These are phyloP conservation scores for Biscutella laevigata DNA, from an alignment of 441 rosid genomes.

Conservation along the genomic window DNA sequence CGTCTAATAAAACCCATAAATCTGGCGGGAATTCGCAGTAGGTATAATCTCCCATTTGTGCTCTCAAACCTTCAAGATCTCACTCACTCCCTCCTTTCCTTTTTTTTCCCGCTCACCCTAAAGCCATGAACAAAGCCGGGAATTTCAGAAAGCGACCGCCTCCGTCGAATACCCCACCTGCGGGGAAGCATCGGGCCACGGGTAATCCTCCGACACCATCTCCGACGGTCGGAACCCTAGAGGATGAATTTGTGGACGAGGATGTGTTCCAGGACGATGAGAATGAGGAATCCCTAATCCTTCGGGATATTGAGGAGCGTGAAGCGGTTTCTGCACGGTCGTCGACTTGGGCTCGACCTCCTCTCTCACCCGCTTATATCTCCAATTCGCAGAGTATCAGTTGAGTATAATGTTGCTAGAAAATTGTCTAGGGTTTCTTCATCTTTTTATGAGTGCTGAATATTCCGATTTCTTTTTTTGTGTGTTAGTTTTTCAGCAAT, in stretches of 20 bases:
- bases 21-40: conserved; percentile 20
- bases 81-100: background rate
- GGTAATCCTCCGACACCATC: conserved; percentile 25
- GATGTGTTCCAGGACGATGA: conserved; percentile 71
- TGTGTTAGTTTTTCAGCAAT: conserved; percentile 67
- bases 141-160: conserved; percentile 57
- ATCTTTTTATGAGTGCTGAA: background rate
- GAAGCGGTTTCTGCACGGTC: conserved; percentile 62
- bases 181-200: conserved; percentile 45
- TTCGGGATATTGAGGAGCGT: conserved; percentile 62
- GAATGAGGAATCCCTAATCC: conserved; percentile 62
- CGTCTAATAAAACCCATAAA: conserved; percentile 13
- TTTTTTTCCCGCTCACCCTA: conserved; percentile 10
- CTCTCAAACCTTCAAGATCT: background rate
- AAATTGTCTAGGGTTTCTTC: background rate
- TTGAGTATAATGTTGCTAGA: conserved; percentile 28
- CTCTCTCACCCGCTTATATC: conserved; percentile 41
- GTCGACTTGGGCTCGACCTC: conserved; percentile 71
- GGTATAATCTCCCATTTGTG: background rate
- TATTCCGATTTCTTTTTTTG: background rate
- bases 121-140: conserved; percentile 33
- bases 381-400: conserved; percentile 54
- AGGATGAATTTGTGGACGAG: conserved; percentile 77
- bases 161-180: conserved; percentile 35
- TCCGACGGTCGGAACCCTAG: conserved; percentile 25